Conservation (phyloP, 257 asterid genomes). For the Lycium ferocissimum region DNA sequence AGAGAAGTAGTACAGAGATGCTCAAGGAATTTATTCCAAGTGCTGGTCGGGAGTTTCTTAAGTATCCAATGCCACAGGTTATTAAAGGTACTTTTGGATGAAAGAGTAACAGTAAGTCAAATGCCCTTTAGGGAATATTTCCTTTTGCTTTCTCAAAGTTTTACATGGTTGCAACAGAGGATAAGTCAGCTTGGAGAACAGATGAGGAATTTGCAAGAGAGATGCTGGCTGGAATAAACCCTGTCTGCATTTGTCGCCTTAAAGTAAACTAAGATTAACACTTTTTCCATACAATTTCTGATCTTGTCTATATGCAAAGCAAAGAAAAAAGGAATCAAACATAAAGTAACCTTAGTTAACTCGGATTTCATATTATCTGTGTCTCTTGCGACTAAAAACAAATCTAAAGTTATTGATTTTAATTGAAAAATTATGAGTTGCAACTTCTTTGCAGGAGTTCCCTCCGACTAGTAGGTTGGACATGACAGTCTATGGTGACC, state of each 20-base stretch:
- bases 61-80: constrained; percentile 66
- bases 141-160: background rate
- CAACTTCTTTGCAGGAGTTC: constrained; percentile 50
- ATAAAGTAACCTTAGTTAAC: background rate
- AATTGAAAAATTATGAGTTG: background rate
- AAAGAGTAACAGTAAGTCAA: constrained; percentile 23
- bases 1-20: constrained; percentile 46
- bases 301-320: background rate
- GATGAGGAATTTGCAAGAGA: constrained; percentile 79
- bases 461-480: constrained; percentile 63
- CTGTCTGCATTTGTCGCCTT: constrained; percentile 57
- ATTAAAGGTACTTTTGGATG: constrained; percentile 52
- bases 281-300: background rate
- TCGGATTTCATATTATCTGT: background rate
- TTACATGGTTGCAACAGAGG: constrained; percentile 44
- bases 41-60: constrained; percentile 55
- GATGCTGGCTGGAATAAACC: constrained; percentile 78
- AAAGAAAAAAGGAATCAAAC: background rate
- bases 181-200: constrained; percentile 69
- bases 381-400: background rate
- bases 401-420: background rate
- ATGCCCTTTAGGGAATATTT: background rate
- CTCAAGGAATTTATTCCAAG: constrained; percentile 51
- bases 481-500: constrained; percentile 51
- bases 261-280: constrained; percentile 40